A percentile compares a stretch with the other conserved stretches of the same genome.
These are phyloP conservation scores for Fusarium pseudonygamai DNA, from an alignment of 2,329 filamentous ascomycete species.

Conservation along the genomic window DNA sequence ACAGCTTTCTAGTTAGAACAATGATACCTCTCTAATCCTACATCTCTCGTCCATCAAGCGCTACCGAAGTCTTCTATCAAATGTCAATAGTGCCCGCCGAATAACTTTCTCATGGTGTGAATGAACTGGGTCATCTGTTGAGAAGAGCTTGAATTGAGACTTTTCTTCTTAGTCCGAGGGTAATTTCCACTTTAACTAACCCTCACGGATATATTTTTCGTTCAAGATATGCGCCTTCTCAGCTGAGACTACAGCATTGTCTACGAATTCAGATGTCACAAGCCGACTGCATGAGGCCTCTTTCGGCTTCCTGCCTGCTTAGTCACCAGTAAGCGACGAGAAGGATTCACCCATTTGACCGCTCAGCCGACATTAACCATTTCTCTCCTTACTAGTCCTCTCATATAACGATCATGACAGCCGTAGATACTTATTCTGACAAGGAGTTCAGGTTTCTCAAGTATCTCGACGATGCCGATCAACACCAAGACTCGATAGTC, in stretches of 20 bases:
- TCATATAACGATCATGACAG: neutral
- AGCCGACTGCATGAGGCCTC: neutral
- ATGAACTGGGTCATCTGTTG: neutral
- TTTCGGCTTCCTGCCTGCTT: neutral
- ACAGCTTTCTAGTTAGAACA: neutral
- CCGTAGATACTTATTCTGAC: neutral
- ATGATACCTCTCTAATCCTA: neutral
- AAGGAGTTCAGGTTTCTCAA: slow-evolving; percentile 21
- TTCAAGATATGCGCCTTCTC: neutral
- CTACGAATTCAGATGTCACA: neutral
- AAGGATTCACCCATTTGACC: neutral
- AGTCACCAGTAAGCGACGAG: slow-evolving; percentile 1
- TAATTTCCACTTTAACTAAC: neutral
- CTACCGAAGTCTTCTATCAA: neutral
- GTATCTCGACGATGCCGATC: neutral
- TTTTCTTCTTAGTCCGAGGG: neutral
- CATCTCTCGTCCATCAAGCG: neutral
- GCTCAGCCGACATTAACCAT: neutral
- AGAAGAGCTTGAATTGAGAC: neutral
- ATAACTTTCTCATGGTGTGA: neutral
- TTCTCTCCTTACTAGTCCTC: neutral
- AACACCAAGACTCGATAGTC: neutral
- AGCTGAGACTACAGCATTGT: neutral
- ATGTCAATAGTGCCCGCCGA: neutral
- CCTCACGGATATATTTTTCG: neutral